Base-by-base conservation (phyloP, 176 grass and related monocot species). In the Cymbopogon citratus region DNA sequence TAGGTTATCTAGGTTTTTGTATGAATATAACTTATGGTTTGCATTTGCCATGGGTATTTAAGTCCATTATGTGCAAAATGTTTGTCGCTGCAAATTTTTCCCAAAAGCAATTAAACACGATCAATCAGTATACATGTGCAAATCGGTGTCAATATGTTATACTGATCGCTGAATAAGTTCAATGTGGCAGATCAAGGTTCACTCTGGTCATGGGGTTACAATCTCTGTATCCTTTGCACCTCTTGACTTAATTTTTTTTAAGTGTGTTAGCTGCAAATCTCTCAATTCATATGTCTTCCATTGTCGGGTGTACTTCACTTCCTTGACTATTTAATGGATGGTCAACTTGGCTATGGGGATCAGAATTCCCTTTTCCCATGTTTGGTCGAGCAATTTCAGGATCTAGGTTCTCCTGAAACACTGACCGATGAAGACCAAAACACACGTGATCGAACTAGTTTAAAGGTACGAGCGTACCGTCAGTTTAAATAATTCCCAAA, bases 191-290 rank as follows among this genome's bases (percentile, higher is more conserved):
- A 95, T 93, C 87, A 99, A 85, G 96, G 96, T 64, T 91, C 89
- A 3, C 90, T 99, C 78, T 99, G 96, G 96, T 99, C 96, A 62
- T 99, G 96, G 96, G 96, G 96, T 81, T 99, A 95, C 84, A 99
- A 99, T 80, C 91, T 87, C 59, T 99, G 96, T 99, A 99, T 95
- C 88, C 91, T 95, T 91, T 87, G 71, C 77, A 45, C 31, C 39
- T 12, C 46, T 41, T 82, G 26, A 54, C 41, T 63, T 82, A 3
- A 1, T 66, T 52, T 56, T 66, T 81, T 66, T 85, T 36, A 34
- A 33, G 7, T 68, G 66, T 67, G 43, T 40, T 23, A 64, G 62
- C 34, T 77, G 28, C 33, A 85, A 85, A 49, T 62, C 16, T 54
- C 38, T 71, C 3, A 23, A 40, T 36, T 54, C 38, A 49, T 90